Evolutionary conservation across 768 basidiomycete species (phyloP), one percentile per base, ranked within the genome.

Genomic region (Mycena latifolia): DNA sequence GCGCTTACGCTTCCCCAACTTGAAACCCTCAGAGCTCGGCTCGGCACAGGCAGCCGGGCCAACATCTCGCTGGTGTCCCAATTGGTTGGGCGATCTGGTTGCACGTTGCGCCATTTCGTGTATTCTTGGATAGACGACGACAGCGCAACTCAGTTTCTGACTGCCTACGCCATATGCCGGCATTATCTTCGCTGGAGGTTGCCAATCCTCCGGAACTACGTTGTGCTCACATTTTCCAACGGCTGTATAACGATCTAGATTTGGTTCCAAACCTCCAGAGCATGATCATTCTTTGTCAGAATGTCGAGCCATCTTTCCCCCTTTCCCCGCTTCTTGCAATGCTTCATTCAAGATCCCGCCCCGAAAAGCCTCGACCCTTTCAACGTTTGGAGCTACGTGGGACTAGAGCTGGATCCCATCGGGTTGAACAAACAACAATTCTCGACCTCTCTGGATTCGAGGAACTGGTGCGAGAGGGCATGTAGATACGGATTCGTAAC

Each of bases 1-100:
- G 53, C 8, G 35, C 39, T 55, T 37, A 55, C 35, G 41, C 15
- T 55, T 5, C 53, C 53, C 39, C 17, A 25, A 55, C 53, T 55
- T 7, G 17, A 55, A 20, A 27, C 35, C 7, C 25, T 37, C n/a
- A 55, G 15, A 22, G 9, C 35, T 35, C 6, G 18, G 15, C 37
- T 37, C 53, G 33, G 22, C 10, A 6, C 20, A 20, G 41, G 20
- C n/a, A 5, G n/a, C n/a, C n/a, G n/a, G n/a, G n/a, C n/a, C n/a
- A n/a, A 8, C n/a, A 17, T 25, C 20, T 28, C 27, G 8, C 9
- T 27, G 2, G 22, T 55, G 3, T 2, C 37, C 22, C 39, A 37
- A n/a, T 14, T 55, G 33, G 3, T 55, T 7, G n/a, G 24, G 2
- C 33, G 37, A 25, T 55, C 52, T 14, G 18, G 22, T 9, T 54